Evolutionary conservation across 805 yeast genomes (phyloP).

Genomic region (Pichia manshurica): DNA sequence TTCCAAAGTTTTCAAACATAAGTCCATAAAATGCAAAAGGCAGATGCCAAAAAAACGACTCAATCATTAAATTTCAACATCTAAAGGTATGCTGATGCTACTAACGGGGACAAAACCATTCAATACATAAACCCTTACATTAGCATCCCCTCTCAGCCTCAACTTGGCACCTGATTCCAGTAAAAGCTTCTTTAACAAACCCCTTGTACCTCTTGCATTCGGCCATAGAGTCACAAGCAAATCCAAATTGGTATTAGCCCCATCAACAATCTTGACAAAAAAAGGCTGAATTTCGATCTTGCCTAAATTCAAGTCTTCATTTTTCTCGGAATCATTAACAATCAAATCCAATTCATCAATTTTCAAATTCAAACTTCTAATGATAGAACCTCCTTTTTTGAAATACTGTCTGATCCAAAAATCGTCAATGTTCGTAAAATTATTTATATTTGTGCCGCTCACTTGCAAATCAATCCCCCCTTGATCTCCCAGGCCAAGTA

Average conservation of each 20-base stretch:
- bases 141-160: slow-evolving; percentile 32
- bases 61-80: slow-evolving; percentile 23
- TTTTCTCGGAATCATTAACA: slow-evolving; percentile 22
- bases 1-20: too few relatives aligned
- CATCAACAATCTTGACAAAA: slow-evolving; percentile 28
- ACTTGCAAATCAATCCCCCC: slow-evolving; percentile 32
- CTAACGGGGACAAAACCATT: slow-evolving; percentile 32
- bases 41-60: not conserved
- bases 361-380: slow-evolving; percentile 27
- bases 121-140: slow-evolving; percentile 27
- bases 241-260: slow-evolving; percentile 22
- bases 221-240: slow-evolving; percentile 31
- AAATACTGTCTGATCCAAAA: slow-evolving; percentile 24
- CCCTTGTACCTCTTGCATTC: slow-evolving; percentile 28
- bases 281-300: slow-evolving; percentile 31
- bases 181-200: slow-evolving; percentile 30
- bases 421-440: slow-evolving; percentile 30
- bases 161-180: slow-evolving; percentile 28
- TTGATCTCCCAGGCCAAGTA: slow-evolving; percentile 28
- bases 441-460: slow-evolving; percentile 27
- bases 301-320: slow-evolving; percentile 28
- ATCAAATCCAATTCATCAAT: slow-evolving; percentile 29
- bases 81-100: slow-evolving; percentile 27
- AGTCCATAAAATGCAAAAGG: too few relatives aligned
- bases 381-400: slow-evolving; percentile 29